phyloP scores from a whole-genome alignment of 2,329 filamentous ascomycete genomes.

The Onygena corvina region DNA sequence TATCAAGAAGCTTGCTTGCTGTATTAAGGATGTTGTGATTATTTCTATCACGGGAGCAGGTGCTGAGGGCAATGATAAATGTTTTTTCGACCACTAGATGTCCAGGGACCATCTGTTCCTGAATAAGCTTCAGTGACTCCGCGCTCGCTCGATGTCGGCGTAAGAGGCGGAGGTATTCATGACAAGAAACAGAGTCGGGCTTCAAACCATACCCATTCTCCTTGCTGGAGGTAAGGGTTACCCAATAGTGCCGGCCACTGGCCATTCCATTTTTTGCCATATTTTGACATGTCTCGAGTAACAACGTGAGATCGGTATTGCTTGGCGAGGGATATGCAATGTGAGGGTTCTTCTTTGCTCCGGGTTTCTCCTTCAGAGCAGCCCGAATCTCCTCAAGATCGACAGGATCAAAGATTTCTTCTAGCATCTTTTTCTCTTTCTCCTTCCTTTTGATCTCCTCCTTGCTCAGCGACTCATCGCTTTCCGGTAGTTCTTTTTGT shows the following conservation, averaged over 20 bases:
- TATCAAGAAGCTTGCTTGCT: constrained; percentile 52
- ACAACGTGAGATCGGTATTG: constrained; percentile 53
- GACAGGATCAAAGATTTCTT: constrained; percentile 28
- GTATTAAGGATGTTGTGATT: constrained; percentile 58
- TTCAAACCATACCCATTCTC: constrained; percentile 42
- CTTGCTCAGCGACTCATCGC: constrained; percentile 13
- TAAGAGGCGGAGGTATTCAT: constrained; percentile 55
- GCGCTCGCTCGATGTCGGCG: constrained; percentile 54
- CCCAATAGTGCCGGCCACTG: constrained; percentile 66
- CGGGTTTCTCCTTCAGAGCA: not conserved
- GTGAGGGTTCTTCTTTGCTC: constrained; percentile 5
- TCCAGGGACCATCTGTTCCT: constrained; percentile 38
- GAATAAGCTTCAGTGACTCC: constrained; percentile 49
- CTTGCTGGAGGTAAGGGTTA: constrained; percentile 46
- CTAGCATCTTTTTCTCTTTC: constrained; percentile 1
- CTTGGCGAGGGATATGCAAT: constrained; percentile 35
- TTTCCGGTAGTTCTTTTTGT: constrained; percentile 16
- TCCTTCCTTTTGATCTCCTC: constrained; percentile 22
- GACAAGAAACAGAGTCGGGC: constrained; percentile 62
- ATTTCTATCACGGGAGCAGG: constrained; percentile 63
- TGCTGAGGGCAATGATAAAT: constrained; percentile 60
- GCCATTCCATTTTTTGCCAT: constrained; percentile 46
- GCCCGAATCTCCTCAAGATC: constrained; percentile 11
- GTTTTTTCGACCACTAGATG: constrained; percentile 39
- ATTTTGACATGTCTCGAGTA: constrained; percentile 50